Evolutionary conservation across 2,329 filamentous ascomycete species (phyloP), one percentile per base, ranked within the genome.

Genomic region (Cryphonectria carpinicola): DNA sequence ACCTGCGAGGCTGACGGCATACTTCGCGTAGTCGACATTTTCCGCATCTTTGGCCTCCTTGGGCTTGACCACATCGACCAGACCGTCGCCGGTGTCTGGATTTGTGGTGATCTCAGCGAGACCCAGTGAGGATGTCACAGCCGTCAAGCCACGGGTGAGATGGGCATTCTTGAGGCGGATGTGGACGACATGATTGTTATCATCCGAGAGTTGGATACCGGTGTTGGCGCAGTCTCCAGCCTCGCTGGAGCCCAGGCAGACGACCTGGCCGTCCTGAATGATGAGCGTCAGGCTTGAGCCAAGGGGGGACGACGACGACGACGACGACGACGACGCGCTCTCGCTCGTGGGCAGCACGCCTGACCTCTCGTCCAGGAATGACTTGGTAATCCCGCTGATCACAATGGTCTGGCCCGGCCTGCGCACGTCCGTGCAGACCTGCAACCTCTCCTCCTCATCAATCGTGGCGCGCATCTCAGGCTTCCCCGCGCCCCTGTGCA

Each of bases 41-140:
- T 78, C 76, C 0, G 79, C 74, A 62, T 81, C 73, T 25, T 74
- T 70, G 3, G 72, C 65, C 41, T 76, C 75, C 46, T 73, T 68
- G 17, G 41, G 32, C 41, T 66, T 49, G 32, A 73, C 72, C 19
- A 80, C 74, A 25, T 78, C 77, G 13, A 80, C 78, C 5, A 72
- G 70, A 19, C 87, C 87, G 74, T 89, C 86, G 3, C 82, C 79
- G 0, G 87, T 87, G 32, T 76, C 77, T 1, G 74, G 72, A 66
- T 85, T 83, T 1, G 76, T 78, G 28, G 78, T 75, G 56, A 88
- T 88, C 74, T 88, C 87, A 14, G 79, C 76, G 4, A 88, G 78
- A 1, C 87, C 87, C 2, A 89, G 80, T 10, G 77, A 75, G 6
- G 80, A 79, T 4, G 84, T 82, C 46, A 88, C 79, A 2, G 84